These are phyloP conservation scores for Striga hermonthica DNA, from an alignment of 305 asterid genomes.

Conservation along the genomic window DNA sequence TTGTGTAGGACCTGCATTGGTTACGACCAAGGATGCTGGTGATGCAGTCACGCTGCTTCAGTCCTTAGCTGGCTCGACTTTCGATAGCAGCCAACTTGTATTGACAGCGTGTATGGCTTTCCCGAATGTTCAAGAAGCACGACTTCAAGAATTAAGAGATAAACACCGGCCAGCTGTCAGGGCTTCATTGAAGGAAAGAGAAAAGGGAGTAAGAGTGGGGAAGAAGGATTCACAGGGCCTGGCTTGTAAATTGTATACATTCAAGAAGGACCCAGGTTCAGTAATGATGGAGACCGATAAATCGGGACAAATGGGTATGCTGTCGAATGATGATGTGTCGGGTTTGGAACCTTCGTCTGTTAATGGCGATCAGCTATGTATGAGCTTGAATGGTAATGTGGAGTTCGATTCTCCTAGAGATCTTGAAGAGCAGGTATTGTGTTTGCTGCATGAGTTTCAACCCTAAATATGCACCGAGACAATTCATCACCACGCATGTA, in stretches of 20 bases:
- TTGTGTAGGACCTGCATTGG: conserved; percentile 89
- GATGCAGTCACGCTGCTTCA: conserved; percentile 73
- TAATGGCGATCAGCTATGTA: no score
- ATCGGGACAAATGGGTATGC: conserved; percentile 38
- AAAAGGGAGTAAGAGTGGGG: conserved; percentile 41
- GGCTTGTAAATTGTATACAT: conserved; percentile 68
- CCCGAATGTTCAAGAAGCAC: conserved; percentile 68
- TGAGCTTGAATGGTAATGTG: conserved; percentile 37
- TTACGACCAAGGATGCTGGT: conserved; percentile 91
- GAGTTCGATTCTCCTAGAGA: conserved; percentile 68
- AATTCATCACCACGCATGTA: no score
- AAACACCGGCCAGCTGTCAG: conserved; percentile 82
- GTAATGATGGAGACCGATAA: conserved; percentile 39
- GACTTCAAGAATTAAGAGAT: conserved; percentile 62
- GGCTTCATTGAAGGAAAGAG: conserved; percentile 78
- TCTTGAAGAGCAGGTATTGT: conserved; percentile 80
- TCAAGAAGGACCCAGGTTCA: conserved; percentile 57
- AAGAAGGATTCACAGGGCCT: conserved; percentile 67
- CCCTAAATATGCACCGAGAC: no score
- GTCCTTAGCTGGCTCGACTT: not conserved
- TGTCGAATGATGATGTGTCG: no score
- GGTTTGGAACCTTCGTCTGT: no score
- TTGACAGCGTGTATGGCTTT: conserved; percentile 44
- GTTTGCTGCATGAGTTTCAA: no score
- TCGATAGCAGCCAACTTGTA: conserved; percentile 12